Percentiles rank a stretch among this genome's conserved stretches.
Evolutionary conservation across 208 protist species (phyloP).

Genomic region (Leishmania gerbilli): DNA sequence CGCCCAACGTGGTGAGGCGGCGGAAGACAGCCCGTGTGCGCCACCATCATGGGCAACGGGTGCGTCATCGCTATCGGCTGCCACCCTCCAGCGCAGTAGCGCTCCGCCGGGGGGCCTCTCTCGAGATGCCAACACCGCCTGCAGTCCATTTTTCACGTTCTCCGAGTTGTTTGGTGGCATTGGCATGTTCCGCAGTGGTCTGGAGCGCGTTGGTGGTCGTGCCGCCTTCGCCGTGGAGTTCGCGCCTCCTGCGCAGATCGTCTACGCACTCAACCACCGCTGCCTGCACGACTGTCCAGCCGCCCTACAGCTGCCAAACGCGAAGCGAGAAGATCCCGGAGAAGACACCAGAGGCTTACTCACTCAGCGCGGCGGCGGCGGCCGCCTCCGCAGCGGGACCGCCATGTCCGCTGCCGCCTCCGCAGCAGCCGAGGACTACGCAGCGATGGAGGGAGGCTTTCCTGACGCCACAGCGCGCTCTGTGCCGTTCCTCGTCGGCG

Average conservation of each 20-base stretch:
- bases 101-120: not conserved
- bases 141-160: slow-evolving; percentile 55
- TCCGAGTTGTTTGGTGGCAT: slow-evolving; percentile 91
- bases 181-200: slow-evolving; percentile 77
- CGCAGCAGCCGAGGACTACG: not conserved
- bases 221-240: slow-evolving; percentile 76
- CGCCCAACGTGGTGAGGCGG: not conserved
- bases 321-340: not conserved
- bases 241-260: slow-evolving; percentile 36
- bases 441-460: not conserved
- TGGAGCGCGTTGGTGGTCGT: slow-evolving; percentile 59
- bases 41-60: not conserved
- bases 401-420: not conserved
- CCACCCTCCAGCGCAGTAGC: not conserved
- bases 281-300: slow-evolving; percentile 24
- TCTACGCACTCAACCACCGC: slow-evolving; percentile 66
- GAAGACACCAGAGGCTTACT: not conserved
- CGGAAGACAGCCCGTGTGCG: not conserved
- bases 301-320: slow-evolving; percentile 20
- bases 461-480: not conserved
- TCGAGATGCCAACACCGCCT: not conserved
- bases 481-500: slow-evolving; percentile 39
- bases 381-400: not conserved
- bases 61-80: not conserved
- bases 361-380: not conserved